A percentile compares a stretch with the other conserved stretches of the same genome.
Conservation (phyloP, 2,329 filamentous ascomycete species). For the Colletotrichum falcatum region DNA sequence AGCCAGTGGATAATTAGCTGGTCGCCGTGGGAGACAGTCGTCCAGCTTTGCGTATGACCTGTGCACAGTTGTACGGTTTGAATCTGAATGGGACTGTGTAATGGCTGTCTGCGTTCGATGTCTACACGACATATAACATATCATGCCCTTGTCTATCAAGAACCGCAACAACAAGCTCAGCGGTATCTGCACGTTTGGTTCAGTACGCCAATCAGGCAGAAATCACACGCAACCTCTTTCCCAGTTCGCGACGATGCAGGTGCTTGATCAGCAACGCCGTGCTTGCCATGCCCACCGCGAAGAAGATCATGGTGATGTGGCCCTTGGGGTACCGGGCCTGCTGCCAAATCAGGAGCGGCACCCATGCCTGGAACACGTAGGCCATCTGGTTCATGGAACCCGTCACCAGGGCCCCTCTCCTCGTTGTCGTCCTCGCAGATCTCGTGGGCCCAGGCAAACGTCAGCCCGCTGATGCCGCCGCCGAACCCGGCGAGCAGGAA, state of each 20-base stretch:
- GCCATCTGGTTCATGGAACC: slow-evolving; percentile 77
- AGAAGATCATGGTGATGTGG: slow-evolving; percentile 65
- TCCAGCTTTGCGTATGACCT: not conserved
- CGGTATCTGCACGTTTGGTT: not conserved
- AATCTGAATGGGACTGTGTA: no score
- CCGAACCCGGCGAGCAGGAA: slow-evolving; percentile 66
- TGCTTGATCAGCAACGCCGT: slow-evolving; percentile 61
- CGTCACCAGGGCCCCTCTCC: slow-evolving; percentile 74
- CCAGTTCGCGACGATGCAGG: slow-evolving; percentile 58
- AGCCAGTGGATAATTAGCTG: not conserved
- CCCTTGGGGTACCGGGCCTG: slow-evolving; percentile 71
- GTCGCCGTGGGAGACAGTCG: not conserved
- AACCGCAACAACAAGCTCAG: no score
- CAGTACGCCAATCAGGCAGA: slow-evolving; percentile 4
- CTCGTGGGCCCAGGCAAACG: slow-evolving; percentile 63
- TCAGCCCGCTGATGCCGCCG: slow-evolving; percentile 59
- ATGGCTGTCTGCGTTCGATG: no score
- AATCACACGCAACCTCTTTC: not conserved
- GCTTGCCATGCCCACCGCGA: slow-evolving; percentile 62
- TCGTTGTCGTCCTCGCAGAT: slow-evolving; percentile 67
- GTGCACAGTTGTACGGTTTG: not conserved
- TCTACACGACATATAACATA: no score
- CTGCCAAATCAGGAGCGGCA: slow-evolving; percentile 75
- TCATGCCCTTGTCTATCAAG: not conserved
- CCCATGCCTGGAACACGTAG: slow-evolving; percentile 77